Base-by-base conservation (phyloP, 176 grass and related monocot species). In the Chloris gayana region DNA sequence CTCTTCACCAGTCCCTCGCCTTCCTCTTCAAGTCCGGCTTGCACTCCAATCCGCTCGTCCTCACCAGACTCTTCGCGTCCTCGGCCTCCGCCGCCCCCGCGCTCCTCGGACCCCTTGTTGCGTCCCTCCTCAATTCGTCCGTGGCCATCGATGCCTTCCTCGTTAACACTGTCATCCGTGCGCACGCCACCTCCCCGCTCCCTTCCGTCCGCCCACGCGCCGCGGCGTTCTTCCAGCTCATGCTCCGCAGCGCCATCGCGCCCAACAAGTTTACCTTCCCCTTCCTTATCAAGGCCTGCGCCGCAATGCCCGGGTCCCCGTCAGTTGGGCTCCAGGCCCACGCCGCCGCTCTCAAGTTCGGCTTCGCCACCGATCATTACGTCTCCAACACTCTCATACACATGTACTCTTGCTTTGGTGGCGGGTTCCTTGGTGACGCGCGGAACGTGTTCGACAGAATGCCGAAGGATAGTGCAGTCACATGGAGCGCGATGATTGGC, bases 401-500 rank as follows among this genome's bases (percentile, higher is more conserved):
- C 87, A 88, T 88, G 87, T 89, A 89, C 27, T 81, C 64, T 0
- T 89, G 82, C 77, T 81, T 80, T 11, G 82, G 87, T 12, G 17
- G 56, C 3, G 71, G 57, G 35, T 89, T 81, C 64, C 87, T 91
- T 4, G 92, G 33, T 2, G 77, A 71, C 38, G 92, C 88, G 31
- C 76, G 85, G 42, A 86, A 82, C 5, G 70, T 94, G 88, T 94
- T 94, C 67, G 88, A 94, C 9, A 84, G 86, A 88, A 88, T 64
- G 76, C 38, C 83, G 2, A 85, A 62, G 46, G 70, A 64, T 21
- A 91, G 75, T 15, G 44, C 83, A 1, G 92, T 94, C 14, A 94
- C 92, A 3, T 94, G 92, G 92, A 91, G 92, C 41, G 88, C 86
- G 1, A 94, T 94, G 86, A 94, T 94, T 22, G 92, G 88, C 3